Percentiles rank a stretch among this genome's conserved stretches.
Evolutionary conservation across 2,329 filamentous ascomycete genomes (phyloP).

Genomic region (Colletotrichum sp.): DNA sequence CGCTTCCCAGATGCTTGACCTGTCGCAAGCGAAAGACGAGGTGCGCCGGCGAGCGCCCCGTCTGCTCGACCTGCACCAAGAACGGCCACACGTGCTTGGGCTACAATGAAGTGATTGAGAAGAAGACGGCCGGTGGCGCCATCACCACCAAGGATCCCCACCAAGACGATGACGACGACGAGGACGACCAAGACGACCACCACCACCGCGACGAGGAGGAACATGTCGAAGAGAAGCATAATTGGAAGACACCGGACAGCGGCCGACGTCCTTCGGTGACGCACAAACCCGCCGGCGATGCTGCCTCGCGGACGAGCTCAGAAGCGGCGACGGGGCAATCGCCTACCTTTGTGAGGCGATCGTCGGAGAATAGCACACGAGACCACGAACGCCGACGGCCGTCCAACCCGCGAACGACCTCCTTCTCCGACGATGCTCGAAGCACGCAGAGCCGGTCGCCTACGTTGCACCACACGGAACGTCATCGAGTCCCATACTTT

Average conservation of each 20-base stretch:
- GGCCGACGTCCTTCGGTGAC: not conserved
- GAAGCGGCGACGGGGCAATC: not conserved
- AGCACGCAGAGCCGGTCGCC: slow-evolving; percentile 48
- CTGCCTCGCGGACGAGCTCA: not conserved
- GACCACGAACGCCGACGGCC: slow-evolving; percentile 25
- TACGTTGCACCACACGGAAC: slow-evolving; percentile 53
- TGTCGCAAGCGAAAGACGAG: slow-evolving; percentile 79
- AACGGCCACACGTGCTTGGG: slow-evolving; percentile 74
- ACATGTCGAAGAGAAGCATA: slow-evolving; percentile 35
- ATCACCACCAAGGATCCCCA: slow-evolving; percentile 17
- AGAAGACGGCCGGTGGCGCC: slow-evolving; percentile 34
- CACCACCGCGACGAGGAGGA: slow-evolving; percentile 43
- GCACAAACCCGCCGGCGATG: not conserved
- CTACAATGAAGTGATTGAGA: slow-evolving; percentile 62
- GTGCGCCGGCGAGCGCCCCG: slow-evolving; percentile 75
- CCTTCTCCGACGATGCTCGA: slow-evolving; percentile 44
- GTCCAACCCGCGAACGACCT: slow-evolving; percentile 34
- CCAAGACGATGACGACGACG: slow-evolving; percentile 30
- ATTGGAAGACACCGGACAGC: slow-evolving; percentile 28
- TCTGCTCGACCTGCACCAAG: slow-evolving; percentile 75
- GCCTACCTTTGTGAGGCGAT: slow-evolving; percentile 12
- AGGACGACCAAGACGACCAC: slow-evolving; percentile 33
- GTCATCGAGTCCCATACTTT: slow-evolving; percentile 82
- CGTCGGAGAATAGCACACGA: not conserved
- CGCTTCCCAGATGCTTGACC: slow-evolving; percentile 63